These are phyloP conservation scores for Mycena latifolia DNA, from an alignment of 768 basidiomycete genomes.

Conservation along the genomic window DNA sequence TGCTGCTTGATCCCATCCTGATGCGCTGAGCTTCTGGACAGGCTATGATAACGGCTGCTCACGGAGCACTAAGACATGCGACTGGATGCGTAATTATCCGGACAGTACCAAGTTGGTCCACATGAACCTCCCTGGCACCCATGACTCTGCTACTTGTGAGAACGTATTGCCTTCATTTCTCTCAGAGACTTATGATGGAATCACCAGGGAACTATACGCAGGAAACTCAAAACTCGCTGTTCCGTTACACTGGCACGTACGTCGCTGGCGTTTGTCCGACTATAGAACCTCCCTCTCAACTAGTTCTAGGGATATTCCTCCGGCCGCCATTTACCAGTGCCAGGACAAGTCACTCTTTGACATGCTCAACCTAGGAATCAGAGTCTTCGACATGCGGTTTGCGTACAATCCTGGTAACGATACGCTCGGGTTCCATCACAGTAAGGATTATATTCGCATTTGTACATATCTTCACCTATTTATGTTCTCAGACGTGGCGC, in stretches of 20 bases:
- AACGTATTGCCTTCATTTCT: background rate
- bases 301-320: constrained; percentile 16
- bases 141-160: constrained; percentile 43
- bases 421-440: constrained; percentile 33
- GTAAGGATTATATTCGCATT: background rate
- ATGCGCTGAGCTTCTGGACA: constrained; percentile 10
- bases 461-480: background rate
- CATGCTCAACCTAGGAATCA: constrained; percentile 32
- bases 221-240: constrained; percentile 37
- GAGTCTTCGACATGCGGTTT: constrained; percentile 35
- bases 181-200: background rate
- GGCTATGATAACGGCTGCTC: constrained; percentile 38
- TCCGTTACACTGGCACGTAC: constrained; percentile 39
- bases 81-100: constrained; percentile 41
- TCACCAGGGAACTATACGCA: constrained; percentile 42
- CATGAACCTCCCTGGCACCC: constrained; percentile 47
- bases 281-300: background rate
- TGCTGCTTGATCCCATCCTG: background rate
- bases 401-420: constrained; percentile 35
- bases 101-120: constrained; percentile 41
- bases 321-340: constrained; percentile 29
- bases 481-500: constrained; percentile 47
- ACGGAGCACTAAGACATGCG: constrained; percentile 32
- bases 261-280: background rate
- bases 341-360: constrained; percentile 34